Evolutionary conservation across 2,329 filamentous ascomycete genomes (phyloP), one percentile per base, ranked within the genome.

Genomic region (Hymenoscyphus scutula): DNA sequence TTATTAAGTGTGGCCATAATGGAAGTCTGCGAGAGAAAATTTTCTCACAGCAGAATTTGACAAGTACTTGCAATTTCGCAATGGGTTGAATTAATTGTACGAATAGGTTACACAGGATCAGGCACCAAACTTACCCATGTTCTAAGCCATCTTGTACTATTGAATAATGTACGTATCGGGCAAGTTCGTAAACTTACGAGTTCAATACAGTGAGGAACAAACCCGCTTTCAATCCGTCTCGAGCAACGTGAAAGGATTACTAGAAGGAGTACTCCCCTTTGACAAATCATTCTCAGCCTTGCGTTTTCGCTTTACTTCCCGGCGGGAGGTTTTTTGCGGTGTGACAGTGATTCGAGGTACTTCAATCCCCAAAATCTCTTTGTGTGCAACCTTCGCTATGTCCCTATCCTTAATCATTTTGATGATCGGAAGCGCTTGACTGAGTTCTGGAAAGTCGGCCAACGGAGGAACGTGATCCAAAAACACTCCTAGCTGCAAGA

Each of bases 391-490:
- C n/a, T 58, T 54, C n/a, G 68, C 19, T 23, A 70, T 61, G 5
- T 34, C 51, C 10, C 38, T 60, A 17, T 56, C n/a, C n/a, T 58
- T 34, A 1, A 60, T 57, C 13, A 37, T 65, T 48, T 62, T 25
- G 15, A 70, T 56, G n/a, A 61, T 57, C 2, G 64, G 57, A 25
- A 61, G 23, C 19, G 59, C 37, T 29, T 66, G 54, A 15, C 38
- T 23, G 2, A 70, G 29, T 45, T 64, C 64, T 32, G 58, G 65
- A 32, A 68, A 37, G 5, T 68, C 62, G 11, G 41, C 30, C 10
- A 74, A 51, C n/a, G n/a, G 19, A 17, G 72, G 71, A 1, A 74
- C 62, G 17, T 45, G 55, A n/a, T 69, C 41, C 3, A 74, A 59
- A 5, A 61, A 27, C 2, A 59, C 13, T n/a, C 62, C 10, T 13